These are phyloP conservation scores for Narthecium ossifragum DNA, from an alignment of 106 monocot species.

Conservation along the genomic window DNA sequence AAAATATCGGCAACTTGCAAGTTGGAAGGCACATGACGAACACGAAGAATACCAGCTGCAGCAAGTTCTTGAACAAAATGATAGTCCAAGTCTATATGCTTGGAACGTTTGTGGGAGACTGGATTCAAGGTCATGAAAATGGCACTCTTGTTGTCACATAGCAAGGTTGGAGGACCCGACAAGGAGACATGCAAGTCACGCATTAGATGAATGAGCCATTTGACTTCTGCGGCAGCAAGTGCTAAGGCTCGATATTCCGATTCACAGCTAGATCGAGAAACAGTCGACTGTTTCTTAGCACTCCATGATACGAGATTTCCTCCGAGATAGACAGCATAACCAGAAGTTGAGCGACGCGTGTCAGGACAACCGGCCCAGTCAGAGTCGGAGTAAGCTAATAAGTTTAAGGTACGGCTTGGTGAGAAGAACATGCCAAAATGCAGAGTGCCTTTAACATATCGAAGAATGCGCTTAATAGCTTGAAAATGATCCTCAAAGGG, in stretches of 20 bases:
- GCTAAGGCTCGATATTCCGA: background rate
- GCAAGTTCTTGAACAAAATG: background rate
- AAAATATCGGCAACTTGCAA: background rate
- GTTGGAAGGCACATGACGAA: too few species aligned
- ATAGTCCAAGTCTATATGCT: background rate
- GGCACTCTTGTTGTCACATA: background rate
- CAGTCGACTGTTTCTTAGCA: too few species aligned
- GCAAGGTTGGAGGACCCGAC: background rate
- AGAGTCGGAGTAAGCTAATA: background rate
- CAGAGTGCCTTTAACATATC: conserved; percentile 1
- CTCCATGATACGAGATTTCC: too few species aligned
- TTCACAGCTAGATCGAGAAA: background rate
- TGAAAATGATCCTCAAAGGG: background rate
- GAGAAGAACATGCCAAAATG: background rate
- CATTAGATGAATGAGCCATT: background rate
- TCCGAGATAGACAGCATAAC: background rate
- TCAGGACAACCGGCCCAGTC: background rate
- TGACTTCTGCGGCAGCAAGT: background rate
- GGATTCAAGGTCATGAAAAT: background rate
- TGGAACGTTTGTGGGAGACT: background rate
- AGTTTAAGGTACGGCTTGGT: background rate
- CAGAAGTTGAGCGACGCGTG: background rate
- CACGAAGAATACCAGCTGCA: too few species aligned
- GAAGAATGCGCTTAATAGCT: background rate
- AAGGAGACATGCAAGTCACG: background rate